A percentile compares a stretch with the other conserved stretches of the same genome.
Conservation (phyloP, 352 stramenopile species). For the Pythium monospermum region DNA sequence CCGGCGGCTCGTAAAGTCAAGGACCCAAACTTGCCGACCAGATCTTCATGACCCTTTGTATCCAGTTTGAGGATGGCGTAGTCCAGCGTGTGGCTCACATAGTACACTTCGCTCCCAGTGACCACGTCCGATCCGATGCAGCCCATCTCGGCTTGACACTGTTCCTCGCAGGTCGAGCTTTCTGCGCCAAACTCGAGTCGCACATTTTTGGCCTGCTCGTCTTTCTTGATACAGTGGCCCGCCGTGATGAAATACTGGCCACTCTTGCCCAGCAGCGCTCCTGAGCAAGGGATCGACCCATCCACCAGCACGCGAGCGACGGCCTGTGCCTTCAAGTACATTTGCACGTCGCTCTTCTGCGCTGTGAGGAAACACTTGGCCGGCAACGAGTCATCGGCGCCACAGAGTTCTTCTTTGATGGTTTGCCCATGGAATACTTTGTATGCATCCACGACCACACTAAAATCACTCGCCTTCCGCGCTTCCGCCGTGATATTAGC, state of each 20-base stretch:
- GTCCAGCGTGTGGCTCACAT: constrained; percentile 20
- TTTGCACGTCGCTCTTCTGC: constrained; percentile 2
- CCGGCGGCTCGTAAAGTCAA: constrained; percentile 12
- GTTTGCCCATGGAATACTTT: constrained; percentile 3
- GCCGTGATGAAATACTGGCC: constrained; percentile 27
- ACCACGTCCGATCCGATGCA: constrained; percentile 19
- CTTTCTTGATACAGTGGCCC: constrained; percentile 22
- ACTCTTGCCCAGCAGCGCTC: constrained; percentile 12
- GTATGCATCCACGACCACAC: constrained; percentile 16
- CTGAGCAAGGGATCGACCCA: constrained; percentile 22
- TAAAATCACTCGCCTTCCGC: constrained; percentile 5
- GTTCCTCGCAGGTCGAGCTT: constrained; percentile 13
- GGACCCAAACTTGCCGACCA: constrained; percentile 20
- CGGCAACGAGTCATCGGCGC: constrained; percentile 19
- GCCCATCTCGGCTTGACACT: constrained; percentile 21
- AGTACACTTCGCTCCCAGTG: constrained; percentile 18
- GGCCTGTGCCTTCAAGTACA: constrained; percentile 22
- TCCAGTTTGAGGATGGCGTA: constrained; percentile 30
- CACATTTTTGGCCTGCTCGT: constrained; percentile 7
- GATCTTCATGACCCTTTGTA: background rate
- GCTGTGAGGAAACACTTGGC: constrained; percentile 24
- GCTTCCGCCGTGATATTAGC: background rate
- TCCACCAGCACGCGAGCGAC: constrained; percentile 26
- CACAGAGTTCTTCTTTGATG: constrained; percentile 15
- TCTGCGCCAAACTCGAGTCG: constrained; percentile 27